These are phyloP conservation scores for Cladosporium cucumerinum DNA, from an alignment of 2,329 filamentous ascomycete species.

Conservation along the genomic window DNA sequence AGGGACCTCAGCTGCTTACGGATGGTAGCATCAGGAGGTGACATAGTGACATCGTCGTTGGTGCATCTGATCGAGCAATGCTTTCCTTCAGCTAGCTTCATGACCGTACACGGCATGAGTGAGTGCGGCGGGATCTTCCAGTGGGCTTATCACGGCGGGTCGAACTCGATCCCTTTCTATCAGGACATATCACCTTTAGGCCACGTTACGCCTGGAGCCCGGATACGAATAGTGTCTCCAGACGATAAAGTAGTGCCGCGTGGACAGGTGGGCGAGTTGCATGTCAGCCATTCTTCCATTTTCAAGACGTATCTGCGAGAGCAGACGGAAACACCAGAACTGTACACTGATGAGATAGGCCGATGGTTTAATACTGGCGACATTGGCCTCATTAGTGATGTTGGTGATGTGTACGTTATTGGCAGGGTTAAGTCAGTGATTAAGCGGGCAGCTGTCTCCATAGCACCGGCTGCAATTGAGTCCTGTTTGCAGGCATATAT, in stretches of 20 bases:
- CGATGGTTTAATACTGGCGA: conserved; percentile 30
- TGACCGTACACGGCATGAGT: conserved; percentile 21
- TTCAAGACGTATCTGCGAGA: conserved; percentile 24
- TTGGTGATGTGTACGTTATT: conserved; percentile 25
- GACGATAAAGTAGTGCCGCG: neutral
- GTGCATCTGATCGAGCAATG: conserved; percentile 9
- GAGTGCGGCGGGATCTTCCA: conserved; percentile 22
- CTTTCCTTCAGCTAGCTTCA: conserved; percentile 19
- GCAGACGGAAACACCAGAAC: conserved; percentile 17
- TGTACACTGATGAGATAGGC: conserved; percentile 20
- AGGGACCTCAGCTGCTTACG: conserved; percentile 6
- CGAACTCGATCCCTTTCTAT: neutral
- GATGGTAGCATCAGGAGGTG: neutral
- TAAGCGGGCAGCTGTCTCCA: conserved; percentile 22
- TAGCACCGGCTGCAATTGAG: conserved; percentile 27
- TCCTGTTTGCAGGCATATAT: conserved; percentile 23
- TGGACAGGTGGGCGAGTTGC: conserved; percentile 23
- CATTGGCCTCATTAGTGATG: conserved; percentile 21
- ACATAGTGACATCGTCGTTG: conserved; percentile 4
- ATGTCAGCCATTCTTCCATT: conserved; percentile 14
- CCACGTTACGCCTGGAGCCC: neutral
- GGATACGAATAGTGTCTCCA: neutral
- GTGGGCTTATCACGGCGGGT: conserved; percentile 13
- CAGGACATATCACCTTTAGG: neutral
- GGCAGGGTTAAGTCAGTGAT: conserved; percentile 28